Evolutionary conservation across 2,329 filamentous ascomycete species (phyloP), one percentile per base, ranked within the genome.

Genomic region (Raffaelea arxii): DNA sequence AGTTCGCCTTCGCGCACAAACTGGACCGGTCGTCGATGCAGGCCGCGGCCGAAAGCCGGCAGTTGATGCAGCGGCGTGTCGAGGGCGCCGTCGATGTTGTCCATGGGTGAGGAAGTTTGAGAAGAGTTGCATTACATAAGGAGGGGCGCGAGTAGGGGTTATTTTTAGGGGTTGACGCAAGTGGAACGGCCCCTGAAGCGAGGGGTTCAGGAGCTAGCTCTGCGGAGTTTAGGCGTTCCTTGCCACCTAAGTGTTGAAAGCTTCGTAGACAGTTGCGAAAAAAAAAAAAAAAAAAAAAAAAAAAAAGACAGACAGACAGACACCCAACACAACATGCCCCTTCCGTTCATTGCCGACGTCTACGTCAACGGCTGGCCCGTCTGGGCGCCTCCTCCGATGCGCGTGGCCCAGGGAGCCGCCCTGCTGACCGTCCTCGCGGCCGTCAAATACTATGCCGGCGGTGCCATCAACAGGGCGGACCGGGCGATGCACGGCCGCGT

Each of bases 401-500:
- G 60, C 22, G 57, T 77, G 40, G 54, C 67, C 56, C 67, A 71
- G 55, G 54, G 60, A 18, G 55, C 59, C 36, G 58, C 62, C 19
- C 52, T 65, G 37, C 38, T 68, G n/a, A 59, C 62, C 6, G 53
- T 65, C 36, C 54, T 78, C 24, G 60, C 61, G 41, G 49, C 74
- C 25, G 57, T 75, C 41, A 97, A 96, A 71, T 71, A 72, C 58
- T 95, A 84, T 68, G 85, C 83, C 58, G 78, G 79, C 53, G 94
- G 92, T 54, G 77, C 82, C 12, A 69, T 65, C 55, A 96, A 92
- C 64, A 67, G 65, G 37, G 77, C 86, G 23, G 89, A 95, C 61
- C 77, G 87, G 49, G 75, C 84, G 46, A 89, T 98, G 81, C 89
- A 96, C 64, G 89, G 88, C 41, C 94, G 94, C 61, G 88, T 98